Percentiles rank a stretch among this genome's conserved stretches.
These are phyloP conservation scores for Panicum virgatum DNA, from an alignment of 202 grass and related monocot species.

Conservation along the genomic window DNA sequence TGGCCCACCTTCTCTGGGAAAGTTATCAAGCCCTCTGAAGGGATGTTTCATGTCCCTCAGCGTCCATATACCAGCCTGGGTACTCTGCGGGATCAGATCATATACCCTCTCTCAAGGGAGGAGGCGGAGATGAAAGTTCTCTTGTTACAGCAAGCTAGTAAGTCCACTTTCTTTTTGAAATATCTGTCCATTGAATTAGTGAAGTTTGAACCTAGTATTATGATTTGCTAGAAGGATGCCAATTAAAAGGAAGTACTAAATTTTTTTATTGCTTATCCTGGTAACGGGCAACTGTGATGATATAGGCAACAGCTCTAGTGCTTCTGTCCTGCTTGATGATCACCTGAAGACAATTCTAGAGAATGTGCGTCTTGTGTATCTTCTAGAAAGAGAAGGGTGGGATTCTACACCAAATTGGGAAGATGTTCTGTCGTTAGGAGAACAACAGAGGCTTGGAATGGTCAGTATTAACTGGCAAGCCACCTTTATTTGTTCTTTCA, in stretches of 20 bases:
- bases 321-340: slow-evolving; percentile 62
- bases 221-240: background rate
- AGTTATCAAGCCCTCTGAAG: slow-evolving; percentile 69
- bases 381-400: slow-evolving; percentile 97
- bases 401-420: slow-evolving; percentile 95
- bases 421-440: slow-evolving; percentile 88
- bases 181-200: background rate
- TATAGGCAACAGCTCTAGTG: slow-evolving; percentile 46
- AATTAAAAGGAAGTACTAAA: background rate
- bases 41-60: slow-evolving; percentile 93
- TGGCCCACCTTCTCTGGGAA: slow-evolving; percentile 85
- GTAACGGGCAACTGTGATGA: slow-evolving; percentile 25
- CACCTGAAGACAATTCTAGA: slow-evolving; percentile 85
- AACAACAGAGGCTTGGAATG: slow-evolving; percentile 98
- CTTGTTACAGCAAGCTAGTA: slow-evolving; percentile 56
- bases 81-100: slow-evolving; percentile 92
- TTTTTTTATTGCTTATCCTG: slow-evolving; percentile 22
- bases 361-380: slow-evolving; percentile 84
- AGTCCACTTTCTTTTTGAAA: slow-evolving; percentile 21
- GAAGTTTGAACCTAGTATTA: background rate
- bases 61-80: slow-evolving; percentile 92
- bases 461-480: slow-evolving; percentile 42
- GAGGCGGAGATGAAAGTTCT: slow-evolving; percentile 69
- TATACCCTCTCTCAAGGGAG: slow-evolving; percentile 89
- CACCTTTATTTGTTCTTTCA: background rate